Evolutionary conservation across 139 green algal genomes (phyloP).

Genomic region (Chara braunii): DNA sequence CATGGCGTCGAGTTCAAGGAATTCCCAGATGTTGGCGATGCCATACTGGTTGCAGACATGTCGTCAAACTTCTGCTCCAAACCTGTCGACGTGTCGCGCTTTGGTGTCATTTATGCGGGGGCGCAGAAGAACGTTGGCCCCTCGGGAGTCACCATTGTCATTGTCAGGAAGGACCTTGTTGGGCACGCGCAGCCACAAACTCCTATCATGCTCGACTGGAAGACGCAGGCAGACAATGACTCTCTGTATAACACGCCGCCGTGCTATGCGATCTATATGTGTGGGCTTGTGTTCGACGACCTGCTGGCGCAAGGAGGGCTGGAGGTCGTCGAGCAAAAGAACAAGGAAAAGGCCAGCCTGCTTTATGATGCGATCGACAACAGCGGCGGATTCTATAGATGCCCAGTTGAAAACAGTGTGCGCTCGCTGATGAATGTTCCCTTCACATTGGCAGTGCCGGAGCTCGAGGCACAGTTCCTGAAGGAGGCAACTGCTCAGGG

Average conservation of each 20-base stretch:
- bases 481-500: constrained; percentile 48
- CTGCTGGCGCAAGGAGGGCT: constrained; percentile 66
- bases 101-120: constrained; percentile 89
- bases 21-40: constrained; percentile 48
- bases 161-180: constrained; percentile 91
- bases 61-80: constrained; percentile 95
- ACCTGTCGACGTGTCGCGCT: constrained; percentile 92
- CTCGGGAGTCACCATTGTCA: constrained; percentile 87
- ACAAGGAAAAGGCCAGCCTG: constrained; percentile 67
- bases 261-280: constrained; percentile 96
- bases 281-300: constrained; percentile 91
- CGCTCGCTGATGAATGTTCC: constrained; percentile 97
- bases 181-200: constrained; percentile 63
- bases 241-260: constrained; percentile 98
- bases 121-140: constrained; percentile 98
- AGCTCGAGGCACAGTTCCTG: constrained; percentile 80
- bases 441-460: constrained; percentile 87
- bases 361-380: constrained; percentile 72
- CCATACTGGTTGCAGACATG: constrained; percentile 88
- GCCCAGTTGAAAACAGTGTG: constrained; percentile 68
- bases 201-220: constrained; percentile 92
- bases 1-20: constrained; percentile 97
- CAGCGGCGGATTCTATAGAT: constrained; percentile 37
- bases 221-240: constrained; percentile 72
- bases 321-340: constrained; percentile 54